Evolutionary conservation across 176 grass and related monocot species (phyloP), one percentile per base, ranked within the genome.

Genomic region (Oryza longistaminata): DNA sequence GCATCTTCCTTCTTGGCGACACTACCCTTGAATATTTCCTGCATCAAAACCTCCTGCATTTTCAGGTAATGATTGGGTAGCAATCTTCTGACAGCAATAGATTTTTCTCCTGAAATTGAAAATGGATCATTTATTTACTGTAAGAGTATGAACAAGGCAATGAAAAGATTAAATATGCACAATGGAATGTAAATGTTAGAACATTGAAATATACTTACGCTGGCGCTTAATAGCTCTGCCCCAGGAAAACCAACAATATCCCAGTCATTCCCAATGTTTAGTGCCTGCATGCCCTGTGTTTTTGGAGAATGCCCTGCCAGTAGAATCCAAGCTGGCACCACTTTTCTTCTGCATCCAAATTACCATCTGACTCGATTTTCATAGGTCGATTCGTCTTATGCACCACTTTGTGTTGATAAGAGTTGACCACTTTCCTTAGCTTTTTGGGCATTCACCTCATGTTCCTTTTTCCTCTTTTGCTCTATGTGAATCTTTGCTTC

Each of bases 231-330:
- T 75, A 99, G 88, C 70, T 99, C 96, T 64, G 88, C 85, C 67
- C 96, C 93, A 64, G 89, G 90, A 88, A 99, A 88, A 64, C 96
- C 96, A 87, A 89, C 86, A 60, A 99, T 85, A 85, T 99, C 96
- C 93, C 93, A 99, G 68, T 96, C 93, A 80, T 96, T 96, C 96
- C 88, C 86, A 99, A 52, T 86, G 78, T 83, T 87, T 95, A 31
- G 69, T 45, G 69, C 16, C 71, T 84, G 82, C 25, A 15, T 67
- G 79, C 62, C 88, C 88, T 49, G 84, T 77, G 66, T 78, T 73
- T 89, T 90, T 27, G 87, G 88, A 80, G 85, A 92, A 83, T 93
- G 90, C 85, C 82, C 88, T 88, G 60, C 76, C 74, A 72, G 82
- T 83, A 81, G 91, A 79, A 83, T 95, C 87, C 61, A 93, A 83